Evolutionary conservation across 768 basidiomycete genomes (phyloP), one percentile per base, ranked within the genome.

Genomic region (Lactifluus echinatus): DNA sequence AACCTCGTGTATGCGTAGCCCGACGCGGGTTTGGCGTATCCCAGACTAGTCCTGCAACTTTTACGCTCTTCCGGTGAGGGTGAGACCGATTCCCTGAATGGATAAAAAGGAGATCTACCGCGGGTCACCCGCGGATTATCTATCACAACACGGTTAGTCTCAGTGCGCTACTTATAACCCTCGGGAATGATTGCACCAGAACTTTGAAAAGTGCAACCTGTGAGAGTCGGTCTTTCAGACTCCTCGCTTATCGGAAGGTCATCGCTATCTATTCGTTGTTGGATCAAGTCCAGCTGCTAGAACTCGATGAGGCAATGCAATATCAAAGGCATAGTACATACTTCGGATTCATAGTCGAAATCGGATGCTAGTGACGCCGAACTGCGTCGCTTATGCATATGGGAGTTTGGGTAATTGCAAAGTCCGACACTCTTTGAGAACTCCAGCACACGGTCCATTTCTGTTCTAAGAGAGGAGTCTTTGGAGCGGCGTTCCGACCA

Each of bases 351-450:
- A 10, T 39, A 46, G 39, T 19, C 36, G 28, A 39, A 15, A 28
- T 24, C 40, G 28, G 58, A 40, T 49, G 11, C 8, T 14, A 4
- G 17, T 21, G 36, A 31, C 19, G 11, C 29, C 3, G 19, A 23
- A 21, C 11, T 26, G 11, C 19, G 17, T 44, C 12, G 28, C 37
- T 8, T 39, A 10, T 12, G 28, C 37, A 8, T 39, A 10, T 31
- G 39, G 29, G 42, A 44, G 12, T 19, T 45, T 15, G 19, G 24
- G 36, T 59, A 59, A 26, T 59, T 59, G 48, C 58, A 59, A 33
- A 59, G 48, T 19, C 58, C 58, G 19, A 59, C 40, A 11, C 33
- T 59, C 42, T 29, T 54, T 24, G 58, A 59, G 29, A 59, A 59
- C 21, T 59, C 36, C n/a, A 59, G 58, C 19, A 59, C n/a, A 5